phyloP scores from a whole-genome alignment of 495 filamentous ascomycete genomes.

The Aspergillus ostianus region DNA sequence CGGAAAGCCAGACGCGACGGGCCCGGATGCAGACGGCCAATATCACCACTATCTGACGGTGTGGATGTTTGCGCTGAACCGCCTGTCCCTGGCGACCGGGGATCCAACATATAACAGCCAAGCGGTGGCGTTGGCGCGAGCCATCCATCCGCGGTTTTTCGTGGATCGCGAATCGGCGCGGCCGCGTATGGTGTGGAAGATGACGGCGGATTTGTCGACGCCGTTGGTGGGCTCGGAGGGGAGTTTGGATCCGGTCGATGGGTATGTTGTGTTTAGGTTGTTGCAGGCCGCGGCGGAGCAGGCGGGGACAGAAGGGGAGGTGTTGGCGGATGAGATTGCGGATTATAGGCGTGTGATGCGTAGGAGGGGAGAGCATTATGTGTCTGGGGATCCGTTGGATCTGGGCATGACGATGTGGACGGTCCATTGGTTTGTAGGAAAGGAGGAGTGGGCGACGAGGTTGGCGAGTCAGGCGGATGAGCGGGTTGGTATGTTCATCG shows the following conservation, averaged over 20 bases:
- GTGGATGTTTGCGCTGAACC: conserved; percentile 71
- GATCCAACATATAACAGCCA: conserved; percentile 52
- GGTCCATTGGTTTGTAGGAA: conserved; percentile 53
- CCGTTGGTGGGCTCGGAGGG: conserved; percentile 56
- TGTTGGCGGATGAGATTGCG: conserved; percentile 51
- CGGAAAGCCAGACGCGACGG: conserved; percentile 53
- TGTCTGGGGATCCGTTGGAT: conserved; percentile 57
- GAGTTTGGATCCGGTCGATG: conserved; percentile 61
- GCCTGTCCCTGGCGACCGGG: conserved; percentile 51
- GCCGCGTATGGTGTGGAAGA: conserved; percentile 63
- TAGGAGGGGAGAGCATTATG: conserved; percentile 45
- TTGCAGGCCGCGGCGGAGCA: conserved; percentile 46
- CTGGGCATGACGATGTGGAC: conserved; percentile 68
- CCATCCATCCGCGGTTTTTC: conserved; percentile 60
- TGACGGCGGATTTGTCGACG: conserved; percentile 49
- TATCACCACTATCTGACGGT: conserved; percentile 69
- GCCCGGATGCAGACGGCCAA: conserved; percentile 60
- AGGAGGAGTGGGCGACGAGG: conserved; percentile 51
- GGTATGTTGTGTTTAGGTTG: conserved; percentile 56
- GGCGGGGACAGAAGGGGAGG: conserved; percentile 21
- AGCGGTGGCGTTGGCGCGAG: conserved; percentile 56
- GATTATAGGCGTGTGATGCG: conserved; percentile 60
- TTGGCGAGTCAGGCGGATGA: conserved; percentile 46
- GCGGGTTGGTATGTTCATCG: conserved; percentile 34
- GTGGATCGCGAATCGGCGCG: conserved; percentile 27